Conservation (phyloP, 2,329 filamentous ascomycete species). For the Monosporascus sp. region DNA sequence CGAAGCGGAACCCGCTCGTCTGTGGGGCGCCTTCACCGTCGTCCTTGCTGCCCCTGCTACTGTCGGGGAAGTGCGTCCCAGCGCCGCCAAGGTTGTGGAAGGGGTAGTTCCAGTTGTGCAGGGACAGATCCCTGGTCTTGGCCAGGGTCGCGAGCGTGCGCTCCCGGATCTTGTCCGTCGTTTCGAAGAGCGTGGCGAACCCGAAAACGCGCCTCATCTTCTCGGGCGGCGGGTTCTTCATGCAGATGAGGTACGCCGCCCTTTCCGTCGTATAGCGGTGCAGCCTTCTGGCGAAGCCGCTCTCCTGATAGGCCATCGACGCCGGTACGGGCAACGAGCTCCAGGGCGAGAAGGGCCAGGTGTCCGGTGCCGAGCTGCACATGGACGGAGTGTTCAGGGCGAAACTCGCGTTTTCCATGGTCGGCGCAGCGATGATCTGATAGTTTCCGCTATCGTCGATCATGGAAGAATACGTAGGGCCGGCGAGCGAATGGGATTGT, state of each 20-base stretch:
- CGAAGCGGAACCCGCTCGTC: conserved; percentile 34
- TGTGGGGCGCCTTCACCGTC: conserved; percentile 20
- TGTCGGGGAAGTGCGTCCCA: conserved; percentile 56
- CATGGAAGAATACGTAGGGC: neutral
- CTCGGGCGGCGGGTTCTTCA: conserved; percentile 41
- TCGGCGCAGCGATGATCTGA: conserved; percentile 47
- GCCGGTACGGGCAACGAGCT: conserved; percentile 37
- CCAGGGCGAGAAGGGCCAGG: conserved; percentile 27
- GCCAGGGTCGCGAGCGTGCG: conserved; percentile 32
- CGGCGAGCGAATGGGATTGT: neutral
- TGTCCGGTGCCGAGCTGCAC: conserved; percentile 17
- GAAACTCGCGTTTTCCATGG: conserved; percentile 49
- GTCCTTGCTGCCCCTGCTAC: conserved; percentile 17
- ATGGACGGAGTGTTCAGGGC: conserved; percentile 32
- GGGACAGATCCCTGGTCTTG: conserved; percentile 31
- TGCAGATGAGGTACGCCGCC: conserved; percentile 52
- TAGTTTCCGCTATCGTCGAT: conserved; percentile 25
- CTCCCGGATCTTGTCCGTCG: conserved; percentile 40
- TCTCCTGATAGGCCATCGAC: conserved; percentile 59
- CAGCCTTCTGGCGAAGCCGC: conserved; percentile 64
- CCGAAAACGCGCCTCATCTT: conserved; percentile 58
- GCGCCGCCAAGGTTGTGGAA: conserved; percentile 63
- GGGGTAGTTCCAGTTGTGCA: conserved; percentile 56
- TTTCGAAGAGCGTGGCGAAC: conserved; percentile 61
- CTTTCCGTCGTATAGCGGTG: conserved; percentile 61